phyloP scores from a whole-genome alignment of 441 rosid species.

The Cnidoscolus chayamansa region DNA sequence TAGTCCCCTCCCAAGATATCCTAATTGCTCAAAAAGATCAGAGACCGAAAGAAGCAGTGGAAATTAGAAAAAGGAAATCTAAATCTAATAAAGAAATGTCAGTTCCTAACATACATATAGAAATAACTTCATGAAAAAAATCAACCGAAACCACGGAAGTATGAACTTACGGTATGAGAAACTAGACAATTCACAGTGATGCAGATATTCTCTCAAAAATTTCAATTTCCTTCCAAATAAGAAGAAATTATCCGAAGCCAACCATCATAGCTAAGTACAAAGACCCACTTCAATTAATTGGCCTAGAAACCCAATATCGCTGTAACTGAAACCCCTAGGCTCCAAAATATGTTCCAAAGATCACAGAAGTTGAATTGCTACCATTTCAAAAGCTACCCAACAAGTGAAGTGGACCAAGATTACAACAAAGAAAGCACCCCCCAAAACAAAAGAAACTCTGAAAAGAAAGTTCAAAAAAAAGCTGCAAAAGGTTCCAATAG shows the following conservation, averaged over 20 bases:
- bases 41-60: conserved; percentile 11
- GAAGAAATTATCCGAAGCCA: conserved; percentile 16
- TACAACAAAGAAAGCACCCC: conserved; percentile 28
- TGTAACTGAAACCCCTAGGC: conserved; percentile 10
- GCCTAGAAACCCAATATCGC: conserved; percentile 16
- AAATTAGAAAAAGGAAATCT: conserved; percentile 13
- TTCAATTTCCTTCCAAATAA: conserved; percentile 18
- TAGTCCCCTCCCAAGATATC: conserved; percentile 17
- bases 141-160: too few relatives aligned
- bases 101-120: conserved; percentile 8
- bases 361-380: conserved; percentile 27
- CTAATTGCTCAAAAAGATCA: conserved; percentile 24
- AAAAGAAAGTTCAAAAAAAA: conserved; percentile 37
- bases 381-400: conserved; percentile 35
- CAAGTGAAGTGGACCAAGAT: conserved; percentile 32
- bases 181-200: conserved; percentile 2
- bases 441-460: conserved; percentile 22
- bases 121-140: conserved; percentile 14
- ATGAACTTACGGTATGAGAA: too few relatives aligned
- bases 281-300: conserved; percentile 26
- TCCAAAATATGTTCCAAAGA: conserved; percentile 24
- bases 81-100: conserved; percentile 17
- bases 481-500: conserved; percentile 31
- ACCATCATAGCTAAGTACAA: conserved; percentile 1
- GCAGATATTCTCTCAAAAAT: conserved; percentile 18